These are phyloP conservation scores for Lathyrus sativus DNA, from an alignment of 306 rosid genomes.

Conservation along the genomic window DNA sequence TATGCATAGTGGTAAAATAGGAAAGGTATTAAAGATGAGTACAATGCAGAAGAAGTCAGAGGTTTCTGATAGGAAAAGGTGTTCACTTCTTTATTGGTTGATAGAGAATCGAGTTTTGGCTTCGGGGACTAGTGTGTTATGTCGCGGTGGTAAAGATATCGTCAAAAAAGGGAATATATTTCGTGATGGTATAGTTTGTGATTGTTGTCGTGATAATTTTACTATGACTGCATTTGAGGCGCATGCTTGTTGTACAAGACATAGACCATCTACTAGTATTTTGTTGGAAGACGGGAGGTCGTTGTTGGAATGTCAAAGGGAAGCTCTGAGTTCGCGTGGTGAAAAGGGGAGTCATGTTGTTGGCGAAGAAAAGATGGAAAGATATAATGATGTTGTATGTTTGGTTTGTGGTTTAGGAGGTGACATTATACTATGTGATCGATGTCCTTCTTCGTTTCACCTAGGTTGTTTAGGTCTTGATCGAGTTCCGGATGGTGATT, in stretches of 20 bases:
- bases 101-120: neutral
- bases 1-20: neutral
- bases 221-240: slow-evolving; percentile 53
- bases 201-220: slow-evolving; percentile 53
- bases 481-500: slow-evolving; percentile 49
- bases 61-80: neutral
- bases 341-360: neutral
- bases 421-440: slow-evolving; percentile 55
- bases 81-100: neutral
- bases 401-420: slow-evolving; percentile 59
- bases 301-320: slow-evolving; percentile 48
- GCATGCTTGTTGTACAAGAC: slow-evolving; percentile 62
- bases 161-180: slow-evolving; percentile 47
- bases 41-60: neutral
- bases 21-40: neutral
- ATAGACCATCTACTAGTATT: slow-evolving; percentile 59
- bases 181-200: slow-evolving; percentile 54
- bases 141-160: slow-evolving; percentile 12
- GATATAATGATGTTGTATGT: slow-evolving; percentile 47
- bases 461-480: slow-evolving; percentile 46
- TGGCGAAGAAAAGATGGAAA: neutral
- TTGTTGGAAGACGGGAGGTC: slow-evolving; percentile 65
- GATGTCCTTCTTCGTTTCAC: slow-evolving; percentile 68
- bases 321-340: neutral
- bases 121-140: slow-evolving; percentile 37